These are phyloP conservation scores for Alliaria petiolata DNA, from an alignment of 345 rosid species.

Conservation along the genomic window DNA sequence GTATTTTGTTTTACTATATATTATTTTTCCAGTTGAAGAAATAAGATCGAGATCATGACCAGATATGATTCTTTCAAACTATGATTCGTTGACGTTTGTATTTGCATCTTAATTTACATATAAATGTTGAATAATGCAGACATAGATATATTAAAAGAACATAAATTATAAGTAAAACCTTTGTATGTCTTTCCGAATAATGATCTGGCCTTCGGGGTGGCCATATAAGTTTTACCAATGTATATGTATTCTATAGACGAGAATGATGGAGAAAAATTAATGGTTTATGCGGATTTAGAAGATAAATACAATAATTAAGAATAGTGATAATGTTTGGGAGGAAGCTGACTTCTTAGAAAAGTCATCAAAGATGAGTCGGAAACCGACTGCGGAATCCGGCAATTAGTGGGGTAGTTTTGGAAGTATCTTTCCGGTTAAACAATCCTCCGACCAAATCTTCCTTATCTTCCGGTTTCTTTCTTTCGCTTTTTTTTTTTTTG, in stretches of 20 bases:
- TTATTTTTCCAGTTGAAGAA: neutral
- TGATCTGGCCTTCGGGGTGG: neutral
- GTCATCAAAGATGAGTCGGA: constrained; percentile 11
- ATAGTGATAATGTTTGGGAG: neutral
- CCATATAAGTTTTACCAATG: constrained; percentile 1
- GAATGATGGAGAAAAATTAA: neutral
- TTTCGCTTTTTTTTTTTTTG: neutral
- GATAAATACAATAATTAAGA: neutral
- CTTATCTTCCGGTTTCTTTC: constrained; percentile 12
- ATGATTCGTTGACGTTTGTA: neutral
- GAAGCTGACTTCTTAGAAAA: constrained; percentile 16
- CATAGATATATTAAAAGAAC: neutral
- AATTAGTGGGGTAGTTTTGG: constrained; percentile 25
- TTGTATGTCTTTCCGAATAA: neutral
- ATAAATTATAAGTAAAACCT: neutral
- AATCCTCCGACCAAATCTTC: constrained; percentile 3
- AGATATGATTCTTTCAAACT: neutral
- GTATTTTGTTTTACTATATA: neutral
- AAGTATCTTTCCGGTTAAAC: constrained; percentile 12
- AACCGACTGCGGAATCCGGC: constrained; percentile 16
- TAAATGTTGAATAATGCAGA: neutral
- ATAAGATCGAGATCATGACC: neutral
- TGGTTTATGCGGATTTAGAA: neutral
- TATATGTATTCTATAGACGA: neutral
- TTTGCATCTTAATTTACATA: neutral